These are phyloP conservation scores for Aspergillus pseudoglaucus DNA, from an alignment of 2,329 filamentous ascomycete species.

Conservation along the genomic window DNA sequence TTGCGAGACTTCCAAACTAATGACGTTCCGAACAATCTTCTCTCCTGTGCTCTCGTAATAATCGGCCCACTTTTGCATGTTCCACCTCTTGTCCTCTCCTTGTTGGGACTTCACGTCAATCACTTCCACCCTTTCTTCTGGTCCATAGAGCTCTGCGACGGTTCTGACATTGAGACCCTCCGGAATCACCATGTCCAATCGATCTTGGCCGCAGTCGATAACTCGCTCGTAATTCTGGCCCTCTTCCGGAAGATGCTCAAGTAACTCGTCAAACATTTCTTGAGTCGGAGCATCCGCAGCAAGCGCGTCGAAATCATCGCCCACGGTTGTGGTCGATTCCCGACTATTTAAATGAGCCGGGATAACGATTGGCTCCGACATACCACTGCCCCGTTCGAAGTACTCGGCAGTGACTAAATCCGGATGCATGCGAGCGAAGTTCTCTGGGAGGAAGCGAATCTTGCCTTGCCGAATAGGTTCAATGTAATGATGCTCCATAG, in stretches of 20 bases:
- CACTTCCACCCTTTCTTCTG: constrained; percentile 57
- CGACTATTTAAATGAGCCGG: constrained; percentile 56
- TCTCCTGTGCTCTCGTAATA: constrained; percentile 57
- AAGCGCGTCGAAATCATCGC: constrained; percentile 21
- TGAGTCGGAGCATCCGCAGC: constrained; percentile 29
- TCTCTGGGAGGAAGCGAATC: constrained; percentile 55
- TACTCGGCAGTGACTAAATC: constrained; percentile 58
- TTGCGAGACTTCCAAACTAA: constrained; percentile 62
- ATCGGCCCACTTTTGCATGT: constrained; percentile 60
- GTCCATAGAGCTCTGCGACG: constrained; percentile 58
- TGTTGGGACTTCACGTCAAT: constrained; percentile 66
- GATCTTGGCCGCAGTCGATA: constrained; percentile 57
- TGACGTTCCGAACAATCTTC: constrained; percentile 62
- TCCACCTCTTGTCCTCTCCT: constrained; percentile 59
- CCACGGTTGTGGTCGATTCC: constrained; percentile 30
- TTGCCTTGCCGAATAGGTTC: constrained; percentile 60
- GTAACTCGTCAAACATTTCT: constrained; percentile 35
- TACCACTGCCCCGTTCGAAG: constrained; percentile 57
- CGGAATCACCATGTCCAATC: constrained; percentile 63
- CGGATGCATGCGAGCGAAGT: constrained; percentile 57
- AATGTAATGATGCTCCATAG: constrained; percentile 62
- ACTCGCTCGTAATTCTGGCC: constrained; percentile 33
- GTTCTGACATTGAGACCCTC: constrained; percentile 56
- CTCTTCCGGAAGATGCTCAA: constrained; percentile 25
- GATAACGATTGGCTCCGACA: constrained; percentile 61